A percentile compares a stretch with the other conserved stretches of the same genome.
Conservation (phyloP, 371 early-diverging fungal species). For the Syncephalastrum sp. region DNA sequence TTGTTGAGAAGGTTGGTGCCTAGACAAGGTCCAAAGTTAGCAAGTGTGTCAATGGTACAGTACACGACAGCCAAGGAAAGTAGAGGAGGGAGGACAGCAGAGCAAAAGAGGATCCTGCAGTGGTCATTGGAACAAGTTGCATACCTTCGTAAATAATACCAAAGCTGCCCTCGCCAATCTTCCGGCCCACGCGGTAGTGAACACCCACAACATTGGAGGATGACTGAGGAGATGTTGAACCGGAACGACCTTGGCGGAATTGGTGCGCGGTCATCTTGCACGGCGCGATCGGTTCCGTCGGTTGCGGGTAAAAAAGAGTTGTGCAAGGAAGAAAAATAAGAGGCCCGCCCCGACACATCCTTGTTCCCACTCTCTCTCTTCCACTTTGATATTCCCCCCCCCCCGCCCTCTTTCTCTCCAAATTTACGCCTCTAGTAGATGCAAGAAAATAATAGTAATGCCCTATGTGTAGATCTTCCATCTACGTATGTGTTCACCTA, state of each 20-base stretch:
- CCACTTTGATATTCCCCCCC: too few species aligned
- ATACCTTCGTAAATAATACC: conserved; percentile 95
- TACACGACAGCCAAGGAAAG: too few species aligned
- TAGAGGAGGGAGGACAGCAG: too few species aligned
- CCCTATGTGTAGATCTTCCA: too few species aligned
- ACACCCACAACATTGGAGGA: conserved; percentile 75
- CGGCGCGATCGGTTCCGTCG: background rate
- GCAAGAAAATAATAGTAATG: too few species aligned
- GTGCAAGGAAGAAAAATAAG: conserved; percentile 9
- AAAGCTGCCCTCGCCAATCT: conserved; percentile 95
- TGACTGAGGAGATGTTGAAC: conserved; percentile 19
- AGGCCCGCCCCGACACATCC: background rate
- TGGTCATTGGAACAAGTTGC: background rate
- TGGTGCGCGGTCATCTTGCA: conserved; percentile 19
- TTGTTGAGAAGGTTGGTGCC: conserved; percentile 68
- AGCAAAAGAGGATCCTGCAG: too few species aligned
- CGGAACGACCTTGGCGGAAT: conserved; percentile 20
- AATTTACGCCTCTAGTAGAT: too few species aligned
- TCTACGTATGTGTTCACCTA: too few species aligned
- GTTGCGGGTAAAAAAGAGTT: conserved; percentile 1
- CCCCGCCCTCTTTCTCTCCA: too few species aligned
- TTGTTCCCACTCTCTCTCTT: too few species aligned
- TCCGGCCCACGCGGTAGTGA: conserved; percentile 88
- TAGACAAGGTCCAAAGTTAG: background rate
- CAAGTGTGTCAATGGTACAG: too few species aligned